Percentiles rank a stretch among this genome's conserved stretches.
Evolutionary conservation across 2,329 filamentous ascomycete species (phyloP).

Genomic region (Harringtonia lauricola): DNA sequence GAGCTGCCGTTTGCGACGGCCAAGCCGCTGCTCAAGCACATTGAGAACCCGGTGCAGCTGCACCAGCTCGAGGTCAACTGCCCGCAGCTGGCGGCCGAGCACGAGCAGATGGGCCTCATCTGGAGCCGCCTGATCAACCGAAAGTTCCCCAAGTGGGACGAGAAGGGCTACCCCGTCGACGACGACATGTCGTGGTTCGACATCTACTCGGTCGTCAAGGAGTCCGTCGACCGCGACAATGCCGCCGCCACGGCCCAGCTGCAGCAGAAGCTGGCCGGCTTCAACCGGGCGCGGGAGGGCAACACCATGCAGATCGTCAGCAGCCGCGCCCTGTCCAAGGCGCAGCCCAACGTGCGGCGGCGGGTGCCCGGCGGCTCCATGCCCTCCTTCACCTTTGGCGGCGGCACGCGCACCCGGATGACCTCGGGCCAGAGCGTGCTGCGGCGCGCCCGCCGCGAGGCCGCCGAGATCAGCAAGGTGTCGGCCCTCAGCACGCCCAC

Average conservation of each 20-base stretch:
- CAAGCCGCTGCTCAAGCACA: slow-evolving; percentile 54
- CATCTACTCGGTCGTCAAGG: slow-evolving; percentile 52
- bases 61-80: slow-evolving; percentile 63
- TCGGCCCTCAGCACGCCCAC: slow-evolving; percentile 32
- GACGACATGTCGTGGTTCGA: slow-evolving; percentile 63
- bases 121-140: slow-evolving; percentile 72
- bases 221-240: slow-evolving; percentile 47
- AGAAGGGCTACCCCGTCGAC: slow-evolving; percentile 52
- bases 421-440: slow-evolving; percentile 42
- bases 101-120: slow-evolving; percentile 56
- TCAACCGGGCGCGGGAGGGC: slow-evolving; percentile 45
- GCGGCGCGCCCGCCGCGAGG: slow-evolving; percentile 44
- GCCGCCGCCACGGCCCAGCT: slow-evolving; percentile 47
- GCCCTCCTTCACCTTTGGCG: slow-evolving; percentile 29
- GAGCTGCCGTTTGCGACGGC: slow-evolving; percentile 57
- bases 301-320: slow-evolving; percentile 48
- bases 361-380: slow-evolving; percentile 10
- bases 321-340: slow-evolving; percentile 18
- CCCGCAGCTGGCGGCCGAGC: slow-evolving; percentile 61
- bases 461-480: slow-evolving; percentile 38
- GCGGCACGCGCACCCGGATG: slow-evolving; percentile 40
- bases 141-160: slow-evolving; percentile 59
- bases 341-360: slow-evolving; percentile 19
- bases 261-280: slow-evolving; percentile 42
- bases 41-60: slow-evolving; percentile 67